Evolutionary conservation across 345 rosid genomes (phyloP), one percentile per base, ranked within the genome.

Genomic region (Eucalyptus pauciflora): DNA sequence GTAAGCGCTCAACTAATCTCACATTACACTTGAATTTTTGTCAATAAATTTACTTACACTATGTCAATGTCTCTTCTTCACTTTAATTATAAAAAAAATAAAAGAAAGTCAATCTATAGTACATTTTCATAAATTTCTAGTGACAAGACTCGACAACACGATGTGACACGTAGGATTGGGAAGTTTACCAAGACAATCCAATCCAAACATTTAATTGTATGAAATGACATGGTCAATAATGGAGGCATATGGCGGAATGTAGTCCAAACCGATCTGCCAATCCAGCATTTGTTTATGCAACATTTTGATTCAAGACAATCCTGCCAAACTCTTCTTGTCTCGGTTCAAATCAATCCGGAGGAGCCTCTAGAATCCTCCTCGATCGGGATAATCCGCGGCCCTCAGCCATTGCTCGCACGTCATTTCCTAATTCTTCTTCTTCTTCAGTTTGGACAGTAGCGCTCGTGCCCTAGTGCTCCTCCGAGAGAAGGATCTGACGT

Each of bases 131-230:
- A 10, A 37, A 37, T 71, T 37, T 37, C 46, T 10, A 9, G 0
- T 7, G 46, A 37, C 27, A 18, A 10, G 14, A 71, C 27, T 18
- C 5, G 8, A 16, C 3, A 20, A 20, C 1, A 7, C 11, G 1
- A 4, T 0, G 0, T 16, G 43, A 31, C 12, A 7, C 0, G 0
- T 31, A 16, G 41, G 37, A 67, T 67, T 31, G 4, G 45, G 7
- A 58, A 25, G n/a, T 58, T 58, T 12, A n/a, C 20, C 17, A 6
- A 69, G 43, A 17, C 1, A 1, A 37, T 37, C 25, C 5, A 71
- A 10, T 71, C 20, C 11, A 64, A 2, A 64, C 6, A n/a, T 64
- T 64, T 64, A 3, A 14, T 14, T 7, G 17, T 13, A 60, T 29
- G 15, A 60, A 62, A 62, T 62, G 31, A 29, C n/a, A 0, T 29